Percentiles rank a stretch among this genome's conserved stretches.
Conservation (phyloP, 352 stramenopile genomes). For the Phytophthora hibernalis region DNA sequence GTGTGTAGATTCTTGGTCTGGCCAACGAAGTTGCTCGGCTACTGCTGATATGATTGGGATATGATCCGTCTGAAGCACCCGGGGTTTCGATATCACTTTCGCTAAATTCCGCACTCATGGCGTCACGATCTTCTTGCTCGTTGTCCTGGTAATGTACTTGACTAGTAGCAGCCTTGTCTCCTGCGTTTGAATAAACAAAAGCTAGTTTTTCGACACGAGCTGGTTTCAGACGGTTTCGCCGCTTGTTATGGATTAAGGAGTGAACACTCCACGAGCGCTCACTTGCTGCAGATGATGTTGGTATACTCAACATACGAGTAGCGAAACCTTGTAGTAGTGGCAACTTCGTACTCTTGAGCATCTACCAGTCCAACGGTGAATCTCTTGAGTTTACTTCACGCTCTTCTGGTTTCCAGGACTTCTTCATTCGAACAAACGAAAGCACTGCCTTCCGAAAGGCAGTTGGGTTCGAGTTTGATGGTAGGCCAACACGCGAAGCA, state of each 20-base stretch:
- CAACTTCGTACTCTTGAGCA: too few relatives aligned
- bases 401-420: not conserved
- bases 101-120: too few relatives aligned
- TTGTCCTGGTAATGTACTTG: not conserved
- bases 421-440: not conserved
- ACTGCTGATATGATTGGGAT: too few relatives aligned
- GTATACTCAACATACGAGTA: not conserved
- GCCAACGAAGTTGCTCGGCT: too few relatives aligned
- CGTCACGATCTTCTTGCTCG: too few relatives aligned
- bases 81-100: too few relatives aligned
- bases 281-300: not conserved
- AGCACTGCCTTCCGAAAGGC: not conserved
- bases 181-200: constrained; percentile 3
- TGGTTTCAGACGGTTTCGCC: constrained; percentile 9
- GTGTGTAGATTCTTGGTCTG: too few relatives aligned
- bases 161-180: not conserved
- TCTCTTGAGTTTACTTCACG: too few relatives aligned
- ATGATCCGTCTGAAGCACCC: too few relatives aligned
- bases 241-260: constrained; percentile 16
- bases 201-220: constrained; percentile 9
- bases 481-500: not conserved
- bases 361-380: too few relatives aligned
- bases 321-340: too few relatives aligned
- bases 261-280: not conserved
- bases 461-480: not conserved